These are phyloP conservation scores for Orobanche coerulescens DNA, from an alignment of 257 asterid genomes.

Conservation along the genomic window DNA sequence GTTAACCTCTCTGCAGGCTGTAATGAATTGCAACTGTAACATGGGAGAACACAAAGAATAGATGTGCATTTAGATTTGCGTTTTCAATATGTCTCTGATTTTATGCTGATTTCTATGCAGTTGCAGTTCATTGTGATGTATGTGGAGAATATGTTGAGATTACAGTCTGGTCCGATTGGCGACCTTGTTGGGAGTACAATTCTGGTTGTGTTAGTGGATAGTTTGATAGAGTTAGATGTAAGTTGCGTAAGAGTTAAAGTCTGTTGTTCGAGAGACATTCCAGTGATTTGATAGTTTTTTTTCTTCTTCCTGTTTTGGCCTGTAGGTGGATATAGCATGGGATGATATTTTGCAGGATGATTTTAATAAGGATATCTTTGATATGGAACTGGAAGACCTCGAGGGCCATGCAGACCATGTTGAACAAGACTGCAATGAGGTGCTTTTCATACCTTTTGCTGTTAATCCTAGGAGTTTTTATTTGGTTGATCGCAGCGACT, in stretches of 20 bases:
- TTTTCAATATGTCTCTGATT: neutral
- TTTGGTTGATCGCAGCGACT: neutral
- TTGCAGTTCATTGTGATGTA: constrained; percentile 53
- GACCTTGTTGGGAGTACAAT: constrained; percentile 57
- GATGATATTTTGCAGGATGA: constrained; percentile 69
- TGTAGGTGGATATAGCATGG: constrained; percentile 71
- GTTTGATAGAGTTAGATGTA: constrained; percentile 74
- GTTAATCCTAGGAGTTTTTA: constrained; percentile 5
- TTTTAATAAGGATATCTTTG: constrained; percentile 63
- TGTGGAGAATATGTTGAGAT: constrained; percentile 75
- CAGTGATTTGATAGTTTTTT: constrained; percentile 11
- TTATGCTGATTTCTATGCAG: neutral
- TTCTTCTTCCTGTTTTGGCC: constrained; percentile 14
- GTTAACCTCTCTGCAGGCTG: neutral
- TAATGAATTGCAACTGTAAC: neutral
- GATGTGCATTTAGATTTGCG: constrained; percentile 8
- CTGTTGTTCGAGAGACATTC: neutral
- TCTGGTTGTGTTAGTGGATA: constrained; percentile 52
- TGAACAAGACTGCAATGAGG: constrained; percentile 49
- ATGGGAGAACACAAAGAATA: neutral
- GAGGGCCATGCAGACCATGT: constrained; percentile 42
- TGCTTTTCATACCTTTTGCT: constrained; percentile 16
- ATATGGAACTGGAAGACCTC: constrained; percentile 78
- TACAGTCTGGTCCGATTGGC: constrained; percentile 59
- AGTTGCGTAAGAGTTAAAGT: constrained; percentile 28